These are phyloP conservation scores for Debaryomyces sp. DNA, from an alignment of 1,139 yeast species.

Conservation along the genomic window DNA sequence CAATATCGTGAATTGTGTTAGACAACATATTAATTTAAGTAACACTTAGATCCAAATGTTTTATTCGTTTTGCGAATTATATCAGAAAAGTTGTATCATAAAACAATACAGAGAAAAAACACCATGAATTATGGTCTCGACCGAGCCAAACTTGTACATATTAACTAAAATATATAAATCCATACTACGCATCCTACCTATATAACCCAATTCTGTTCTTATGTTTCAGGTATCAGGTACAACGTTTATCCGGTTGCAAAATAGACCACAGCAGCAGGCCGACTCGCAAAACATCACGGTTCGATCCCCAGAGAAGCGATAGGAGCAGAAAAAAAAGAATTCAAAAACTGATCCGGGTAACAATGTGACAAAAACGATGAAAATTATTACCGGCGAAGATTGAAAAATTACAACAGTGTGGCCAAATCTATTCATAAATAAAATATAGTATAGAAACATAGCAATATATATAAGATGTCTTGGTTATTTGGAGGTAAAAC, in stretches of 20 bases:
- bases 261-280: background rate
- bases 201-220: background rate
- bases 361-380: slow-evolving; percentile 3
- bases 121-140: no score
- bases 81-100: background rate
- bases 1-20: no score
- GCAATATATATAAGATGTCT: slow-evolving; percentile 46
- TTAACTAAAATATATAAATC: background rate
- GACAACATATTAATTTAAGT: no score
- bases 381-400: slow-evolving; percentile 11
- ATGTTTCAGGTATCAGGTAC: background rate
- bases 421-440: slow-evolving; percentile 3
- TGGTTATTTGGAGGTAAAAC: slow-evolving; percentile 65
- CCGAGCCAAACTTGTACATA: background rate
- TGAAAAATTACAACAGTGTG: slow-evolving; percentile 10
- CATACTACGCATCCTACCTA: background rate
- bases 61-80: background rate
- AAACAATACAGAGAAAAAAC: no score
- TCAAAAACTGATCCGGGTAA: slow-evolving; percentile 8
- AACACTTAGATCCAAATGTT: no score
- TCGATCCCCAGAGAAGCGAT: slow-evolving; percentile 4
- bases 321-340: background rate
- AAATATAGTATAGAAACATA: background rate
- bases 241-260: background rate
- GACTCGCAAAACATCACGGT: background rate